phyloP scores from a whole-genome alignment of 2,329 filamentous ascomycete species.

The Apiospora kogelbergensis region DNA sequence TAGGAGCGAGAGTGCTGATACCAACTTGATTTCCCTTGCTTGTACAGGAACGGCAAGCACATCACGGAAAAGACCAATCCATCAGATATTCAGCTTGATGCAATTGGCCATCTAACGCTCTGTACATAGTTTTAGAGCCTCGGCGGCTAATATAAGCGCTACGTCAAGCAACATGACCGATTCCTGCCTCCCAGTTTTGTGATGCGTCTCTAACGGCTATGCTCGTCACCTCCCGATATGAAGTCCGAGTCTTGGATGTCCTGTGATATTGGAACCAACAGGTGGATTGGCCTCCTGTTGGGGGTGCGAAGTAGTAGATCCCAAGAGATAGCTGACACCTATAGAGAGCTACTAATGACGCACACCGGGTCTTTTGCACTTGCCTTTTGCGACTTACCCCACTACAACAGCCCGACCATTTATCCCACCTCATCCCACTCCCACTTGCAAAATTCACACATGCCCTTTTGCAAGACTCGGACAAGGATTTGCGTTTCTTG shows the following conservation, averaged over 20 bases:
- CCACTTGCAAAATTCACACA: background rate
- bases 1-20: constrained; percentile 8
- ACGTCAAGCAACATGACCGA: background rate
- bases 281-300: too few species aligned
- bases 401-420: background rate
- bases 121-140: background rate
- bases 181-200: too few species aligned
- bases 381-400: background rate
- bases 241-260: too few species aligned
- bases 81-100: background rate
- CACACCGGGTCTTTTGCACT: background rate
- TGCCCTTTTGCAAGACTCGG: background rate
- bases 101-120: background rate
- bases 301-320: too few species aligned
- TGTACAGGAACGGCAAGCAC: background rate
- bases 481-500: background rate
- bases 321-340: too few species aligned
- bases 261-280: too few species aligned
- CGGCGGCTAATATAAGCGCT: background rate
- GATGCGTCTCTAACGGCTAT: too few species aligned
- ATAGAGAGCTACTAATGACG: too few species aligned
- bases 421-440: background rate
- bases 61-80: background rate
- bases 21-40: constrained; percentile 8
- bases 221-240: too few species aligned